These are phyloP conservation scores for Haberlea rhodopensis DNA, from an alignment of 257 asterid species.

Conservation along the genomic window DNA sequence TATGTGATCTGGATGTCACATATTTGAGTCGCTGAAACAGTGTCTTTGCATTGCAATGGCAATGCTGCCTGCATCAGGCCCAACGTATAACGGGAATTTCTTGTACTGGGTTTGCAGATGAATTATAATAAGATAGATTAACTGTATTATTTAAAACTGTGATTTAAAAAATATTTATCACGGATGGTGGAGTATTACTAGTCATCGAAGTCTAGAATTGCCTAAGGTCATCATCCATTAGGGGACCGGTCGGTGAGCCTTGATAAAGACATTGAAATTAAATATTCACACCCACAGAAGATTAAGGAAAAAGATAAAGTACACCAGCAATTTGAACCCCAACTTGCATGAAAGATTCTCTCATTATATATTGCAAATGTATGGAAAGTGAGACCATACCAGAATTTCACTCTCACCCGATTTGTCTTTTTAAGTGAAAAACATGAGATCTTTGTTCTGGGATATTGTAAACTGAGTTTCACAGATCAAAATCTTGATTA, in stretches of 20 bases:
- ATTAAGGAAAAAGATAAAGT: constrained; percentile 20
- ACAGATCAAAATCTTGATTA: constrained; percentile 7
- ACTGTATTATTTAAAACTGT: too few relatives aligned
- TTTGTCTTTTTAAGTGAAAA: not conserved
- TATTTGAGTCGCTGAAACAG: too few relatives aligned
- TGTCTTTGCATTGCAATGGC: too few relatives aligned
- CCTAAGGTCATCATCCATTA: constrained; percentile 23
- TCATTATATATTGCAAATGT: not conserved
- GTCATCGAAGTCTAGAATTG: constrained; percentile 26
- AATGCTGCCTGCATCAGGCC: too few relatives aligned
- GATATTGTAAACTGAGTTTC: not conserved
- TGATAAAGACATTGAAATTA: constrained; percentile 30
- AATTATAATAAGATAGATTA: too few relatives aligned
- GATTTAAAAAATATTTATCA: too few relatives aligned
- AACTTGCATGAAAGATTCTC: not conserved
- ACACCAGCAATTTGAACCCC: constrained; percentile 9
- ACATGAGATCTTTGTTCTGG: constrained; percentile 7
- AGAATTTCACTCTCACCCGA: not conserved
- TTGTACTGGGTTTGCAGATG: too few relatives aligned
- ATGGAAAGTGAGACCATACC: too few relatives aligned
- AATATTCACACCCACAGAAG: not conserved
- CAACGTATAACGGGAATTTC: too few relatives aligned
- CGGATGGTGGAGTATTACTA: too few relatives aligned
- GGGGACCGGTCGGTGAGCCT: constrained; percentile 41
- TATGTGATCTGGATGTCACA: too few relatives aligned